Evolutionary conservation across 2,329 filamentous ascomycete species (phyloP), one percentile per base, ranked within the genome.

Genomic region (Pseudopithomyces maydicus): DNA sequence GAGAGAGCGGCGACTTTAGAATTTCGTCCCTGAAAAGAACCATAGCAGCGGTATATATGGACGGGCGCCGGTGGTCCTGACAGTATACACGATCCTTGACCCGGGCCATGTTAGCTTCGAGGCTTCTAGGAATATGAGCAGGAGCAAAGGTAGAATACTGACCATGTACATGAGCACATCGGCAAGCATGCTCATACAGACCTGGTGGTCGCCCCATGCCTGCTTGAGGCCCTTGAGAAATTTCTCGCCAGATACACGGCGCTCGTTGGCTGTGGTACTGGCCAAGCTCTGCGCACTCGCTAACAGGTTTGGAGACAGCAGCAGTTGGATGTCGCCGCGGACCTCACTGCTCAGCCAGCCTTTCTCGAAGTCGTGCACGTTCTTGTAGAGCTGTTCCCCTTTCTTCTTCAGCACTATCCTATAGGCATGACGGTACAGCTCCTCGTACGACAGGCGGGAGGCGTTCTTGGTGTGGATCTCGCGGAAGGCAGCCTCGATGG

Each of bases 141-240:
- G 12, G 39, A 5, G 50, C 20, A 2, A 2, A 14, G 20, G 17
- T 12, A 1, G n/a, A 15, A 55, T 14, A 69, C 81, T 69, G 71
- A 87, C 85, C 82, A 99, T 91, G 72, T 97, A 97, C 92, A 98
- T 97, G 50, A 98, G 82, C 32, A 98, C 92, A 74, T 98, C 95
- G 3, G 93, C 92, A 49, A 92, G 89, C 94, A 98, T 98, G 71
- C 92, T 92, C 91, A 97, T 97, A 43, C 90, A 93, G 55, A 90
- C 85, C 72, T 93, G 91, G 72, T 99, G 93, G 61, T 96, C 90
- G 58, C 92, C 87, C 92, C 93, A 99, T 2, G 88, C 87, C 56
- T 88, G 83, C 65, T 89, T 89, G 14, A 98, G 76, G 0, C 87
- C 89, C 54, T 85, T 86, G 56, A 99, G 77, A 63, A 98, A 96